Evolutionary conservation across 1,284 basidiomycete genomes (phyloP).

Genomic region (Coniferiporia sulphurascens): DNA sequence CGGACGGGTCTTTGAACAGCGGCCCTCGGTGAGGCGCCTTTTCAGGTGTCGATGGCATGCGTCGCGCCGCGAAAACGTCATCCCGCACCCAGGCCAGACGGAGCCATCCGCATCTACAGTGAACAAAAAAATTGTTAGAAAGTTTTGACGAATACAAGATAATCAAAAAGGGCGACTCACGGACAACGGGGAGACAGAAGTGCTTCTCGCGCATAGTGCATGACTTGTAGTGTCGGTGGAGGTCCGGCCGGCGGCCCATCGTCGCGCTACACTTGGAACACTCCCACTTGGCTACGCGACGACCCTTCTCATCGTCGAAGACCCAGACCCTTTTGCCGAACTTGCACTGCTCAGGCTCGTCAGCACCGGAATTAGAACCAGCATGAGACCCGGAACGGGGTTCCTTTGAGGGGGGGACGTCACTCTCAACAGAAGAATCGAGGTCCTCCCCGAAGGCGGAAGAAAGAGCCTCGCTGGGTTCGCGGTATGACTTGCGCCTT

Average conservation of each 20-base stretch:
- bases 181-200: constrained; percentile 8
- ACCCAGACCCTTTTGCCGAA: not conserved
- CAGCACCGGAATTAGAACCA: not conserved
- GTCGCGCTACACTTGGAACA: not conserved
- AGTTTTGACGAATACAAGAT: not conserved
- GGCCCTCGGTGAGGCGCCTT: constrained; percentile 11
- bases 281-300: constrained; percentile 5
- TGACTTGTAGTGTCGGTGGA: constrained; percentile 15
- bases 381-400: not conserved
- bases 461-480: not conserved
- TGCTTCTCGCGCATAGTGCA: constrained; percentile 7
- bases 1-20: constrained; percentile 3
- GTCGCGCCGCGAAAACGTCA: constrained; percentile 14
- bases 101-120: constrained; percentile 8
- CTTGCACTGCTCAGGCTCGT: not conserved
- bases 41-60: constrained; percentile 12
- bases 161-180: constrained; percentile 1
- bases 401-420: not conserved
- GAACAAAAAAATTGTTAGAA: not conserved
- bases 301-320: not conserved
- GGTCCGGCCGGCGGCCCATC: constrained; percentile 10
- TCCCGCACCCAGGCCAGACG: constrained; percentile 11
- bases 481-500: not conserved
- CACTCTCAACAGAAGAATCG: not conserved
- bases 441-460: not conserved